Conservation (phyloP, 2,329 filamentous ascomycete species). For the Cryphonectria parasitica region DNA sequence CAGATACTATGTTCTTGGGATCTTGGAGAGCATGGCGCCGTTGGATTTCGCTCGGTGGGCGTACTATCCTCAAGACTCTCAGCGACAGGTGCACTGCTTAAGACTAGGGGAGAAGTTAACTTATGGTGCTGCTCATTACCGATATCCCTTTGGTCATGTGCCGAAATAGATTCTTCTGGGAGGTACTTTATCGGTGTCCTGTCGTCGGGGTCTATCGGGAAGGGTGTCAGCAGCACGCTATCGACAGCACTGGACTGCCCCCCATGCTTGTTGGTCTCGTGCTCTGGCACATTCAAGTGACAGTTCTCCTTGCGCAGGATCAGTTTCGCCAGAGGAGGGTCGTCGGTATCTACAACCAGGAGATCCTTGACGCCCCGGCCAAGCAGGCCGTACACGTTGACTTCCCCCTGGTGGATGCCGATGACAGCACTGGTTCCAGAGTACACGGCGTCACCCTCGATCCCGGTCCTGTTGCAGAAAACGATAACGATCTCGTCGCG, state of each 20-base stretch:
- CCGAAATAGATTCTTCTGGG: neutral
- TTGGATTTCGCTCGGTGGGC: conserved; percentile 42
- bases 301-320: conserved; percentile 33
- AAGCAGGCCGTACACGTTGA: conserved; percentile 63
- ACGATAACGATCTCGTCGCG: conserved; percentile 61
- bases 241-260: neutral
- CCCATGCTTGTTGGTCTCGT: neutral
- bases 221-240: conserved; percentile 1
- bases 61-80: conserved; percentile 34
- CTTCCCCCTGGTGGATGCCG: conserved; percentile 59
- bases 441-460: conserved; percentile 61
- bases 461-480: conserved; percentile 65
- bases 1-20: conserved; percentile 39
- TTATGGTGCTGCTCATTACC: neutral
- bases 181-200: conserved; percentile 3
- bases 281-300: neutral
- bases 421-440: conserved; percentile 67
- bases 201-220: neutral
- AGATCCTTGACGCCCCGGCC: conserved; percentile 65
- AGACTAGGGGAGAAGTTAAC: neutral
- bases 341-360: conserved; percentile 59
- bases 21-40: conserved; percentile 37
- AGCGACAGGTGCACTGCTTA: conserved; percentile 1
- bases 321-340: conserved; percentile 40
- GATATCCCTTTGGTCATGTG: neutral